Evolutionary conservation across 2,329 filamentous ascomycete genomes (phyloP), one percentile per base, ranked within the genome.

Genomic region (Cercospora brassicicola): DNA sequence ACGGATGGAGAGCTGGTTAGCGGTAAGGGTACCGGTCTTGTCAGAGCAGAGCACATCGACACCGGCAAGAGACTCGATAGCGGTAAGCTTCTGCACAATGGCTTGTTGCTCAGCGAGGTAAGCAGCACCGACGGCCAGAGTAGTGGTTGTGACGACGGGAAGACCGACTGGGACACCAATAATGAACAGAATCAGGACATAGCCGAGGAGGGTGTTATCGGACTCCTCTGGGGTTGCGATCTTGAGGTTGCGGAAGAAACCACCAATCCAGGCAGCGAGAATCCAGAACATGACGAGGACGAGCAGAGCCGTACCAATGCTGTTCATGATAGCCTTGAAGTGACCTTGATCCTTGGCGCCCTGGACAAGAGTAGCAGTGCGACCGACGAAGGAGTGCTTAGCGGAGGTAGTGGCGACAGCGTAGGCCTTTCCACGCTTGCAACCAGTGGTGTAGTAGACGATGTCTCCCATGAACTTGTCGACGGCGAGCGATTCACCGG

Each of bases 241-340:
- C 73, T 84, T 83, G 72, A 91, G 78, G 81, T 90, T 83, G 78
- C 88, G 90, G 87, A 88, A 92, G 86, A 93, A 93, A 79, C 89
- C 90, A 80, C 90, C 90, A 73, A 92, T 90, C 90, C 90, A 92
- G 74, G 89, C 85, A 66, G 87, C 82, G 75, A 93, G 84, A 79
- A 92, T 91, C 85, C 87, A 92, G 82, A 91, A 90, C 81, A 92
- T 89, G 82, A 92, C 90, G 70, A 92, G 84, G 75, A 92, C 89
- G 74, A 93, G 85, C 66, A 93, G 85, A 69, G 88, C 83, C 63
- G 89, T 91, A 81, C 90, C 90, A 77, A 93, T 92, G 78, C 87
- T 90, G 86, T 92, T 89, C 90, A 92, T 92, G 84, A 92, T 90
- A 73, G 90, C 90, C 84, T 93, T 92, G 87, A 91, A 91, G 82